phyloP scores from a whole-genome alignment of 1,284 basidiomycete genomes.

The Exobasidium rhododendri region DNA sequence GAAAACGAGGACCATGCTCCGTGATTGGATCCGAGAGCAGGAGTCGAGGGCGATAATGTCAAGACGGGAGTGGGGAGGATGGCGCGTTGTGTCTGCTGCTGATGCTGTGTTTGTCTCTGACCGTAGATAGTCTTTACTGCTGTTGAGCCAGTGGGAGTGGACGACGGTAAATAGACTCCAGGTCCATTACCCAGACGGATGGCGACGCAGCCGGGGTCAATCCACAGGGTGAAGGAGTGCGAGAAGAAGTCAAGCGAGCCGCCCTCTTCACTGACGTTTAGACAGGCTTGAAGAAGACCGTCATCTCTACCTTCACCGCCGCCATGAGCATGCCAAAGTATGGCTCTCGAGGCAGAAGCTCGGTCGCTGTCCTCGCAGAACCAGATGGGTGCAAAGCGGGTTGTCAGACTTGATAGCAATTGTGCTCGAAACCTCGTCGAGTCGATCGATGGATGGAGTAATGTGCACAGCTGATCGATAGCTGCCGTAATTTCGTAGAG shows the following conservation, averaged over 20 bases:
- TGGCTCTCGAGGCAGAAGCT: constrained; percentile 28
- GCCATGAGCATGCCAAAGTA: constrained; percentile 36
- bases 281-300: constrained; percentile 27
- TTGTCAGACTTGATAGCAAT: neutral
- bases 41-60: constrained; percentile 7
- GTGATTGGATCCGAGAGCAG: neutral
- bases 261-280: constrained; percentile 9
- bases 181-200: constrained; percentile 32
- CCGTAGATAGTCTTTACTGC: constrained; percentile 32
- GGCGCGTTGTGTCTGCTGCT: too few species aligned
- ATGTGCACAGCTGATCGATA: constrained; percentile 25
- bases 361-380: constrained; percentile 21
- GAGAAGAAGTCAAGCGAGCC: constrained; percentile 20
- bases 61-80: neutral
- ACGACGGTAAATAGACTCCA: constrained; percentile 12
- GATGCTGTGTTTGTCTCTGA: neutral
- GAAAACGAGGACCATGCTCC: neutral
- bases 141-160: neutral
- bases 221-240: constrained; percentile 35
- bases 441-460: constrained; percentile 15
- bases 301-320: constrained; percentile 34
- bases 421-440: neutral
- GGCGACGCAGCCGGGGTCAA: constrained; percentile 46
- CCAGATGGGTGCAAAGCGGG: constrained; percentile 10
- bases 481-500: constrained; percentile 35